phyloP scores from a whole-genome alignment of 306 rosid genomes.

The Cucurbita argyrosperma region DNA sequence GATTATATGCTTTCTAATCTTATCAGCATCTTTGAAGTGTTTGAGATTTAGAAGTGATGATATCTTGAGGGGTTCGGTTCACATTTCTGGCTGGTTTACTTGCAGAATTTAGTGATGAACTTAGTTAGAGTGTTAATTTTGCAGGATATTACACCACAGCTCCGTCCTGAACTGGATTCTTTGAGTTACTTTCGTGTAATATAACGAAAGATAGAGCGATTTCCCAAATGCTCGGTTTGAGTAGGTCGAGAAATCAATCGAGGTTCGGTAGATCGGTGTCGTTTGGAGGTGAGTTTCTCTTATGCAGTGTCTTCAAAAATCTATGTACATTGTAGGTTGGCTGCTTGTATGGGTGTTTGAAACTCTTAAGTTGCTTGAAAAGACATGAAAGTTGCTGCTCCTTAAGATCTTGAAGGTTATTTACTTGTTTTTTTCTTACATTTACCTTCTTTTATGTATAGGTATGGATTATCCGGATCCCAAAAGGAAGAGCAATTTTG shows the following conservation, averaged over 20 bases:
- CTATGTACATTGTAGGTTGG: not conserved
- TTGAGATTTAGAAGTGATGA: too few species aligned
- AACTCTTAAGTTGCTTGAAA: not conserved
- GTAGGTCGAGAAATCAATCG: slow-evolving; percentile 52
- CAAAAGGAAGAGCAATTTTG: slow-evolving; percentile 51
- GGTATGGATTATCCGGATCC: slow-evolving; percentile 83
- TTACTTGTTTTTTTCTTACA: not conserved
- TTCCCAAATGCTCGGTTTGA: slow-evolving; percentile 54
- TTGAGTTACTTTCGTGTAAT: not conserved
- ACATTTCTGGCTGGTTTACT: not conserved
- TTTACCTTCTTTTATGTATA: slow-evolving; percentile 13
- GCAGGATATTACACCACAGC: not conserved
- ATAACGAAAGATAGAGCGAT: not conserved
- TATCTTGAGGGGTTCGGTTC: too few species aligned
- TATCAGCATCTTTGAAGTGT: not conserved
- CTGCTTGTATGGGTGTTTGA: not conserved
- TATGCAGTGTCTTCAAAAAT: not conserved
- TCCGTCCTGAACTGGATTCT: not conserved
- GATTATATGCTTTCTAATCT: not conserved
- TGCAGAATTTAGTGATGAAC: not conserved
- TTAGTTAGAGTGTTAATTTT: not conserved
- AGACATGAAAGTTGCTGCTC: not conserved
- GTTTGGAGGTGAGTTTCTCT: slow-evolving; percentile 57
- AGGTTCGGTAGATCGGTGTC: slow-evolving; percentile 61
- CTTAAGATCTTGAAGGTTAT: not conserved